Conservation (phyloP, 2,329 filamentous ascomycete species). For the Exophiala xenobiotica region DNA sequence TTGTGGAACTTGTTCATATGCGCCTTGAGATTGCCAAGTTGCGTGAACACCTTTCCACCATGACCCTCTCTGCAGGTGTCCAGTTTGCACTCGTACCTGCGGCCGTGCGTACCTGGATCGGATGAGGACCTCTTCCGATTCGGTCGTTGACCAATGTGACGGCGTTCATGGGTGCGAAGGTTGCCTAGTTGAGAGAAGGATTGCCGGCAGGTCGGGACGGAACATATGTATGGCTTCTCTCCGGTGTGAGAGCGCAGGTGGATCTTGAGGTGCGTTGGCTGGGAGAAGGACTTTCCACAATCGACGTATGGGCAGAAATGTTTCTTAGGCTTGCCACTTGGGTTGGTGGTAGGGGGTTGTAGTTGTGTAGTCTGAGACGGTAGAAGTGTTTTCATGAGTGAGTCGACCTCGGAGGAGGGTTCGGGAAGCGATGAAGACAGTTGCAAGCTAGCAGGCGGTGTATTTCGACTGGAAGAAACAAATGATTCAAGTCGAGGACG, state of each 20-base stretch:
- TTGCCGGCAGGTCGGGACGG: constrained; percentile 69
- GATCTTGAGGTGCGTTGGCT: constrained; percentile 91
- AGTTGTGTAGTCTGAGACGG: constrained; percentile 46
- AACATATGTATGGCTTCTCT: constrained; percentile 79
- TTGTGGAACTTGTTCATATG: constrained; percentile 95
- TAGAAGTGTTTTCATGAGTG: constrained; percentile 80
- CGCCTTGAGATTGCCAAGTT: constrained; percentile 88
- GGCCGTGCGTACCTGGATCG: constrained; percentile 20
- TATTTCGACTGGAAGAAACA: constrained; percentile 19
- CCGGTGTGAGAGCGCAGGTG: constrained; percentile 87
- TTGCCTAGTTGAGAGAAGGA: constrained; percentile 89
- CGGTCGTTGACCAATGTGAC: constrained; percentile 84
- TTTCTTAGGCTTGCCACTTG: constrained; percentile 46
- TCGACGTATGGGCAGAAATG: constrained; percentile 72
- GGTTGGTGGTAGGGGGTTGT: constrained; percentile 29
- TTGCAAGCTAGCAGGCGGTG: constrained; percentile 10
- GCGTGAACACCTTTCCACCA: constrained; percentile 75
- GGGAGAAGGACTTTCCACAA: constrained; percentile 80
- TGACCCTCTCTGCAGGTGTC: constrained; percentile 61
- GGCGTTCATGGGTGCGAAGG: constrained; percentile 79
- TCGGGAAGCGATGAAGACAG: constrained; percentile 7
- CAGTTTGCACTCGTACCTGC: constrained; percentile 77
- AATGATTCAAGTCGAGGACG: constrained; percentile 19
- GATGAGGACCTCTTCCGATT: constrained; percentile 67
- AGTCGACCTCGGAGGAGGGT: constrained; percentile 66